A percentile compares a stretch with the other conserved stretches of the same genome.
Conservation (phyloP, 805 yeast species). For the Starmera dryadoides region DNA sequence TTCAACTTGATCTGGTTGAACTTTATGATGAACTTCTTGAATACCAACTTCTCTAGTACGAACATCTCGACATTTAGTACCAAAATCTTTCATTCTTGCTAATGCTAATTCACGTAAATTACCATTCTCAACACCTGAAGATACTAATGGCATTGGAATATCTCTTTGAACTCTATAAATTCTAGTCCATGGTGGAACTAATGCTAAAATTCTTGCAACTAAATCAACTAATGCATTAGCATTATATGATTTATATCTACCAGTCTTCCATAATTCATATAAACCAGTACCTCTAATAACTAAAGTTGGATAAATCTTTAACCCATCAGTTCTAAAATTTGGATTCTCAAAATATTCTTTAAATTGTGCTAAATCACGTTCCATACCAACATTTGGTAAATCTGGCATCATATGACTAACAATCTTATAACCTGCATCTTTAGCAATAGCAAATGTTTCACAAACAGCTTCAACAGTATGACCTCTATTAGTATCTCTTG, state of each 20-base stretch:
- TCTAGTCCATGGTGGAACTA: constrained; percentile 99
- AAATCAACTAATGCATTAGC: constrained; percentile 91
- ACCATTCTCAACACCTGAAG: constrained; percentile 97
- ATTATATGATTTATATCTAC: constrained; percentile 87
- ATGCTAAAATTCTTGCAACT: constrained; percentile 90
- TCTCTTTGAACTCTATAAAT: constrained; percentile 97
- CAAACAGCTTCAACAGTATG: constrained; percentile 95
- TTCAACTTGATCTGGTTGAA: constrained; percentile 95
- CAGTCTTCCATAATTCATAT: constrained; percentile 96
- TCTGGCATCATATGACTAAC: constrained; percentile 99
- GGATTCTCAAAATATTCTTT: constrained; percentile 96
- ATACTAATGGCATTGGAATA: constrained; percentile 97
- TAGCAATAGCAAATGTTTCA: constrained; percentile 92
- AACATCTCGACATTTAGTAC: constrained; percentile 91
- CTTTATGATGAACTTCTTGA: constrained; percentile 96
- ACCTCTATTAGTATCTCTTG: constrained; percentile 96
- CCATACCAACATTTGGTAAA: constrained; percentile 97
- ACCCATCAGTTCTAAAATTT: constrained; percentile 92
- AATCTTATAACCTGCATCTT: constrained; percentile 96
- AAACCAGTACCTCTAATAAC: constrained; percentile 97
- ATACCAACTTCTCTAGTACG: constrained; percentile 98
- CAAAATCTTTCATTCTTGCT: constrained; percentile 97
- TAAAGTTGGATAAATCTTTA: constrained; percentile 90
- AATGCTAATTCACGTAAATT: constrained; percentile 90
- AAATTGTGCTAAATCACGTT: constrained; percentile 92